Evolutionary conservation across 306 rosid genomes (phyloP).

Genomic region (Phaseolus lunatus): DNA sequence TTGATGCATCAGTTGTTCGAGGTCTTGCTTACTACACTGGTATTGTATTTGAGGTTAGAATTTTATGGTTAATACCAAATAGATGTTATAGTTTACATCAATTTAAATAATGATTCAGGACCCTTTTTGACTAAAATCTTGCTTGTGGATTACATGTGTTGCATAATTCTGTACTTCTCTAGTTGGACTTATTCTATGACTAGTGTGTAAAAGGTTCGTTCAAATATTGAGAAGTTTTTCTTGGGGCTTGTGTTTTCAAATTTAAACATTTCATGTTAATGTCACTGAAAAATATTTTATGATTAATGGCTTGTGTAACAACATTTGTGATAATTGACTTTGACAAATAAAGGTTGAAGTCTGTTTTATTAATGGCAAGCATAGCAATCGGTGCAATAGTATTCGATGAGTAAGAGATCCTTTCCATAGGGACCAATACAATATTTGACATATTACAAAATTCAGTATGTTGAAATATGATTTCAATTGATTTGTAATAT

Average conservation of each 20-base stretch:
- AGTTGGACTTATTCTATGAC: constrained; percentile 30
- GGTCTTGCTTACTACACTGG: constrained; percentile 99
- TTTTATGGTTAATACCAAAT: constrained; percentile 23
- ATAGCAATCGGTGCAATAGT: no score
- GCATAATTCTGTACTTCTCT: constrained; percentile 23
- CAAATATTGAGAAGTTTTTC: constrained; percentile 38
- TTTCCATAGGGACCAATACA: no score
- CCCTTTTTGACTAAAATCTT: constrained; percentile 23
- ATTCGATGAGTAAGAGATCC: no score
- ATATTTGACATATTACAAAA: no score
- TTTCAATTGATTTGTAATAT: no score
- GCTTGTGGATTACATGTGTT: constrained; percentile 29
- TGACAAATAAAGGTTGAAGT: constrained; percentile 30
- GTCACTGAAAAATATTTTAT: neutral
- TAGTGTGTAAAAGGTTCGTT: constrained; percentile 23
- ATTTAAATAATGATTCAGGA: constrained; percentile 11
- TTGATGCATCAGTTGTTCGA: constrained; percentile 95
- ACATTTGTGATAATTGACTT: neutral
- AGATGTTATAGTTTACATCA: constrained; percentile 22
- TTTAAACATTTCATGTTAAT: constrained; percentile 27
- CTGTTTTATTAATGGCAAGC: neutral
- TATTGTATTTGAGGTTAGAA: constrained; percentile 89
- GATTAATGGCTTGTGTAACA: neutral
- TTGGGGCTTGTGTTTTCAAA: constrained; percentile 23
- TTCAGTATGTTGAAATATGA: no score